Evolutionary conservation across 805 yeast genomes (phyloP), one percentile per base, ranked within the genome.

Genomic region (Blastobotrys peoriensis): DNA sequence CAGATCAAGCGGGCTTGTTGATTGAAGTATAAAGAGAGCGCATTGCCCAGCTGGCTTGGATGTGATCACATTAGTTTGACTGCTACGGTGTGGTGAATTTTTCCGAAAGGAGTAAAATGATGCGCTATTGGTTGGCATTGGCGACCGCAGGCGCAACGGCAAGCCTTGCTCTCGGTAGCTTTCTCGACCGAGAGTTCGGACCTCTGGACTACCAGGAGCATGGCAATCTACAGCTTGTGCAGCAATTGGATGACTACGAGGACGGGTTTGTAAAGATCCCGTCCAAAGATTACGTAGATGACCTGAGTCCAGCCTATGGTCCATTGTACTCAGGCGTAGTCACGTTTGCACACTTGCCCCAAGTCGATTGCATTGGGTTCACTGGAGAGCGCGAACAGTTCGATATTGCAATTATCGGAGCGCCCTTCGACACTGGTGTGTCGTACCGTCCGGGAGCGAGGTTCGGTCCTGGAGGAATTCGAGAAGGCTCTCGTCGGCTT

Each of bases 391-490:
- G 36, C 17, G 61, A 49, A 6, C 53, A 65, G 1, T 86, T 71
- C 53, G 95, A 86, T 53, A 73, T 86, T 41, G 95, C 81, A 0
- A 52, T 85, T 15, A 71, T 85, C 44, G 94, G 94, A 4, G 83
- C 83, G 2, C 94, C 94, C 0, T 85, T 85, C 54, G 94, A 85
- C 56, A 84, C 91, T 4, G 89, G 89, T 0, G 79, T 79, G 0
- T 73, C 88, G 0, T 84, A 78, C 60, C 70, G 94, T 42, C 75
- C 88, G 0, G 93, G 94, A 4, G 87, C 94, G 1, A 65, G 94
- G 42, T 85, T 85, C 62, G 95, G 95, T 2, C 95, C 83, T 5
- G 48, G 61, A 4, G 65, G 63, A 2, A 57, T 62, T 38, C 49
- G 67, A 8, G 44, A 58, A 19, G 74, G 71, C 1, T 68, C 78